Conservation (phyloP, 306 rosid species). For the Crataegus laevigata region DNA sequence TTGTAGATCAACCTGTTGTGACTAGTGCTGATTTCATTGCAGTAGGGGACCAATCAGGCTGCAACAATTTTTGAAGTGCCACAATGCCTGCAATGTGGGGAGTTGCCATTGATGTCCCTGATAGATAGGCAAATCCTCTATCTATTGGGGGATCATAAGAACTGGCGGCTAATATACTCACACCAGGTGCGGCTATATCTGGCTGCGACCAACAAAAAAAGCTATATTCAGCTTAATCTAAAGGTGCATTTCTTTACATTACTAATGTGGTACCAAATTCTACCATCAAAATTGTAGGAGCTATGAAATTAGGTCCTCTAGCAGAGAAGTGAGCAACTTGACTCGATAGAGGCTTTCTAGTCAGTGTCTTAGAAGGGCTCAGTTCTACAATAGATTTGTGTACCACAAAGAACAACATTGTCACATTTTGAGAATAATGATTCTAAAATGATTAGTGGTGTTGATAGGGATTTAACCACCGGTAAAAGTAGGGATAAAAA, state of each 20-base stretch:
- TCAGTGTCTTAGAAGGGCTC: slow-evolving; percentile 18
- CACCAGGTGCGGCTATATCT: slow-evolving; percentile 32
- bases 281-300: slow-evolving; percentile 37
- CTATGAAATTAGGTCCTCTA: slow-evolving; percentile 46
- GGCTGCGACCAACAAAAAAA: slow-evolving; percentile 16
- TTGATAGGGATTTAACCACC: no score
- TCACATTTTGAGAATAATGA: not conserved
- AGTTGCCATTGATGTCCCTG: slow-evolving; percentile 33
- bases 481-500: no score
- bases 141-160: not conserved
- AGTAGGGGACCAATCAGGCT: slow-evolving; percentile 28
- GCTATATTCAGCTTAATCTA: not conserved
- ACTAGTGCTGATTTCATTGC: slow-evolving; percentile 28
- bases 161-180: slow-evolving; percentile 24
- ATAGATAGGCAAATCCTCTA: slow-evolving; percentile 9
- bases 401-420: not conserved
- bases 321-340: slow-evolving; percentile 39
- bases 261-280: not conserved
- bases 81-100: slow-evolving; percentile 28
- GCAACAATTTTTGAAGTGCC: slow-evolving; percentile 26
- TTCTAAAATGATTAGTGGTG: not conserved
- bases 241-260: no score
- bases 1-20: slow-evolving; percentile 16
- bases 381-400: slow-evolving; percentile 5
- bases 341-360: slow-evolving; percentile 36